Evolutionary conservation across 768 basidiomycete species (phyloP), one percentile per base, ranked within the genome.

Genomic region (Sporobolomyces roseus): DNA sequence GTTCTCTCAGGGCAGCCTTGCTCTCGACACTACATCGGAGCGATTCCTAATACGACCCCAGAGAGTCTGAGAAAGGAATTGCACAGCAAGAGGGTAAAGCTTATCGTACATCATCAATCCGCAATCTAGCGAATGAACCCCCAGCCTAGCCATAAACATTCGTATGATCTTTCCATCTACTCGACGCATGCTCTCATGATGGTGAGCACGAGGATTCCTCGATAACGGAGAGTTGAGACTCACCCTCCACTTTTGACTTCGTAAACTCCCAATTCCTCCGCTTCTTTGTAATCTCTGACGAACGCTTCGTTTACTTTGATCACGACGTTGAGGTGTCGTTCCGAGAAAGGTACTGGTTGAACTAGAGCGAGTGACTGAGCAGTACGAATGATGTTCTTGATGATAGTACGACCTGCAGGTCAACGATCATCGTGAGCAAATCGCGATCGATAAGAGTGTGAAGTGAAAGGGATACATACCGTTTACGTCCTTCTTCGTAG

Each of bases 341-440:
- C 83, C n/a, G 75, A 77, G 17, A 87, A 78, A 50, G 75, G 77
- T 77, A 84, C 81, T 41, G 81, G 79, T 25, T 82, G 77, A 0
- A 82, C 84, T 7, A 79, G 66, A 21, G 86, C 86, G 35, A 87
- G 79, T 58, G 84, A 84, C 62, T 83, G 82, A n/a, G 86, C 86
- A 3, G 85, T 87, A 68, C 84, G 80, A 29, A 84, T 84, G 9
- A 84, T 85, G 70, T 88, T 87, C 83, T 86, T 88, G 75, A 87
- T 87, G 78, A 33, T 32, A 2, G n/a, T n/a, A 41, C 59, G 49
- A 41, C 50, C 49, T 66, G 45, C 27, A 17, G n/a, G n/a, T n/a
- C n/a, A 41, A 41, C 17, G 38, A 41, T 9, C 38, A 41, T 41
- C 17, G 38, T 17, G 33, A 58, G 35, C 36, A 36, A 60, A 35